These are phyloP conservation scores for Malania oleifera DNA, from an alignment of 164 flowering plant genomes.

Conservation along the genomic window DNA sequence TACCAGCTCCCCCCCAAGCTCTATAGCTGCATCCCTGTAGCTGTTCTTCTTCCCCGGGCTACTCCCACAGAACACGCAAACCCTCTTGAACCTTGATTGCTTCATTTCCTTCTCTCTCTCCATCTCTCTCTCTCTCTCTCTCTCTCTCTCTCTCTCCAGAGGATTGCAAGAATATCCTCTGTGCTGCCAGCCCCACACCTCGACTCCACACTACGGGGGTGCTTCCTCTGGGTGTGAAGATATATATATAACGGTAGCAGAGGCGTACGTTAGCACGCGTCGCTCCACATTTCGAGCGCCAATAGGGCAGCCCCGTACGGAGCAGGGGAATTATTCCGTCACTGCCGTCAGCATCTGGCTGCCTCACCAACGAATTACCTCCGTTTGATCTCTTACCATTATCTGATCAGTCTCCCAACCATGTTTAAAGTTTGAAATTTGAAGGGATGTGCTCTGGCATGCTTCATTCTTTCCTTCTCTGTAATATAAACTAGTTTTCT, in stretches of 20 bases:
- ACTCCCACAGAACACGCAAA: conserved; percentile 57
- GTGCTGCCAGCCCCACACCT: conserved; percentile 2
- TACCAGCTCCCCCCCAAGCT: conserved; percentile 46
- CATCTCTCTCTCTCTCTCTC: background rate
- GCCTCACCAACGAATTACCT: too few species aligned
- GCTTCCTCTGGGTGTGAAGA: conserved; percentile 1
- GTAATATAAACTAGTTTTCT: too few species aligned
- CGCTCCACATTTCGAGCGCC: background rate
- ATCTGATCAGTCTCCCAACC: too few species aligned
- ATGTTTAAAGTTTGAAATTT: too few species aligned
- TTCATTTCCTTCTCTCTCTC: conserved; percentile 21
- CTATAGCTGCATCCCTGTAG: conserved; percentile 44
- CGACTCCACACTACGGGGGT: background rate
- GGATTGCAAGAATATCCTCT: background rate
- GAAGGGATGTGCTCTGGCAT: too few species aligned
- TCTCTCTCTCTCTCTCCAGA: conserved; percentile 6
- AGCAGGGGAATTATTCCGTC: too few species aligned
- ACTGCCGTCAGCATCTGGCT: too few species aligned
- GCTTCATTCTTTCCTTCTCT: too few species aligned
- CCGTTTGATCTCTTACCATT: too few species aligned
- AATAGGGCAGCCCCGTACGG: too few species aligned
- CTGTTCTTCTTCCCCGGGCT: conserved; percentile 44
- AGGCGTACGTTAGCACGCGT: conserved; percentile 8
- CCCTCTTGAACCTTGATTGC: conserved; percentile 39
- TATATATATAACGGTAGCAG: conserved; percentile 15